Conservation (phyloP, 441 rosid genomes). For the Gossypium trilobum region DNA sequence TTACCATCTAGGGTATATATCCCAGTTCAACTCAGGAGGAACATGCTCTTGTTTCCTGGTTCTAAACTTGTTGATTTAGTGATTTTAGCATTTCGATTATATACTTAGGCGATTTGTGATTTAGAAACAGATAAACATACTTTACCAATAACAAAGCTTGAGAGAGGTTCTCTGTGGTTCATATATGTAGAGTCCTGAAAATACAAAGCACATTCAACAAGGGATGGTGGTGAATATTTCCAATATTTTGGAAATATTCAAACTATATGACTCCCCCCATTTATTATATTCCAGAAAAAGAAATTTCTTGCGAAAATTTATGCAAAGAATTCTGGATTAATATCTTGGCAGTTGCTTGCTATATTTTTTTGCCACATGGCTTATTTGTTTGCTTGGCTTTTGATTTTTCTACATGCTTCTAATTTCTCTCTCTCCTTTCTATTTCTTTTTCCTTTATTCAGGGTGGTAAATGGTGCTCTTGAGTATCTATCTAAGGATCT, state of each 20-base stretch:
- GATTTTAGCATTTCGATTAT: conserved; percentile 2
- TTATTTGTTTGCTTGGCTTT: not conserved
- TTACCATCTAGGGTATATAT: conserved; percentile 69
- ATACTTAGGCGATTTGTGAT: not conserved
- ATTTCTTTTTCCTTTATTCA: conserved; percentile 17
- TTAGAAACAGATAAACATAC: not conserved
- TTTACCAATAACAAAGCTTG: not conserved
- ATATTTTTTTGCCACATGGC: not conserved
- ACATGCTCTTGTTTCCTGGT: not conserved
- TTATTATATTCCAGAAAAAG: not conserved
- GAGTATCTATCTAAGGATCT: conserved; percentile 93
- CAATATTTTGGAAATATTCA: not conserved
- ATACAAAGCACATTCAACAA: not conserved
- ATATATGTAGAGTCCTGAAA: not conserved
- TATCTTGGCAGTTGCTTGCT: not conserved
- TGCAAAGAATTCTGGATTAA: not conserved
- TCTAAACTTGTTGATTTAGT: not conserved
- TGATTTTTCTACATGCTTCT: not conserved
- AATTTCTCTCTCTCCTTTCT: not conserved
- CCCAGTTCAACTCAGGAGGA: not conserved
- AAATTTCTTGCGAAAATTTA: not conserved
- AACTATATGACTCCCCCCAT: not conserved
- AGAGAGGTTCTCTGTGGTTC: not conserved
- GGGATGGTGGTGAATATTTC: not conserved
- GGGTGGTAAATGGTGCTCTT: conserved; percentile 94